phyloP scores from a whole-genome alignment of 371 early-diverging fungal species.

The Furculomyces boomerangus region DNA sequence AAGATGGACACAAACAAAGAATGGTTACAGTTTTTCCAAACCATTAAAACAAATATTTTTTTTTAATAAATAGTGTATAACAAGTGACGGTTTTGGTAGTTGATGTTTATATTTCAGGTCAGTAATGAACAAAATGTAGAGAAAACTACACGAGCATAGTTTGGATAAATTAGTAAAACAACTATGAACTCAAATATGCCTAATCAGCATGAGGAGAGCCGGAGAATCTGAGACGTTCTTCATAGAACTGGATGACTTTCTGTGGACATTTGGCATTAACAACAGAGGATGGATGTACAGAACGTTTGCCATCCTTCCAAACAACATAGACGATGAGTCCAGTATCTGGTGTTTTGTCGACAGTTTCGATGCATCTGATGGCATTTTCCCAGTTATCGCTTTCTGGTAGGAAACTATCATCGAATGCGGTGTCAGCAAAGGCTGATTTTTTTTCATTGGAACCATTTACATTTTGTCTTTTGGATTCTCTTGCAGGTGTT shows the following conservation, averaged over 20 bases:
- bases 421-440: neutral
- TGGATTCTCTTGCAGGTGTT: neutral
- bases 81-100: too few species aligned
- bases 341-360: constrained; percentile 9
- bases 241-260: constrained; percentile 20
- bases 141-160: neutral
- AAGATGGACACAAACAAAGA: neutral
- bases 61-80: too few species aligned
- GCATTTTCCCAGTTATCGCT: constrained; percentile 16
- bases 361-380: constrained; percentile 11
- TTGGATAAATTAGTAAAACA: neutral
- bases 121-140: neutral
- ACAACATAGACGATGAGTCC: constrained; percentile 9
- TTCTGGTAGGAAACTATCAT: constrained; percentile 3
- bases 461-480: neutral
- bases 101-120: neutral
- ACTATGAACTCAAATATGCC: neutral
- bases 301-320: constrained; percentile 17
- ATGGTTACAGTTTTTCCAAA: neutral
- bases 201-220: neutral
- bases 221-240: constrained; percentile 19
- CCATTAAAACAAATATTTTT: too few species aligned
- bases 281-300: constrained; percentile 8
- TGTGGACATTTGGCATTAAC: constrained; percentile 15
- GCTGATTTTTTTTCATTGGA: neutral